A percentile compares a stretch with the other conserved stretches of the same genome.
These are phyloP conservation scores for Aspergillus brasiliensis DNA, from an alignment of 2,329 filamentous ascomycete genomes.

Conservation along the genomic window DNA sequence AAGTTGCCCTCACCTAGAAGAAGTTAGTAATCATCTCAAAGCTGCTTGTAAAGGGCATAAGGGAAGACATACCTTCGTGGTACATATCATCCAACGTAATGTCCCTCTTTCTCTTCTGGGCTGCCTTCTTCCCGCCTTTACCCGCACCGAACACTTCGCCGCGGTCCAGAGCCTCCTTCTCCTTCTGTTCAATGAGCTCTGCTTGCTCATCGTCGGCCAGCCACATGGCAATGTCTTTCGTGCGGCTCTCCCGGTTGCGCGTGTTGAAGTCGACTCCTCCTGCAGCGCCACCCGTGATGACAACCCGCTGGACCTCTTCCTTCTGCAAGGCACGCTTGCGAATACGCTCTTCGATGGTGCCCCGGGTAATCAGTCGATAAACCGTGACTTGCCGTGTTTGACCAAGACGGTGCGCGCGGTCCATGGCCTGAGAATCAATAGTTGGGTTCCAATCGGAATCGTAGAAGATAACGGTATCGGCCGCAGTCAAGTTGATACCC, in stretches of 20 bases:
- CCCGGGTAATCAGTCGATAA: slow-evolving; percentile 93
- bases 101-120: slow-evolving; percentile 62
- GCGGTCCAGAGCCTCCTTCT: slow-evolving; percentile 75
- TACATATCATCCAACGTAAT: slow-evolving; percentile 92
- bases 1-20: slow-evolving; percentile 88
- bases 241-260: slow-evolving; percentile 84
- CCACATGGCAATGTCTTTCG: slow-evolving; percentile 99
- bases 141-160: slow-evolving; percentile 63
- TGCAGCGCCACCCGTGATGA: slow-evolving; percentile 82
- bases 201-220: slow-evolving; percentile 96
- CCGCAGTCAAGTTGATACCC: slow-evolving; percentile 94
- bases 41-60: background rate
- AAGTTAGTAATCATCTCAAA: slow-evolving; percentile 12
- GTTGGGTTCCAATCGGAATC: slow-evolving; percentile 99
- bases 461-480: slow-evolving; percentile 99
- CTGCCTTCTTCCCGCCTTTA: slow-evolving; percentile 63
- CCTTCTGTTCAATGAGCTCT: slow-evolving; percentile 87
- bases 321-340: slow-evolving; percentile 96
- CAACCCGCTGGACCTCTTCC: slow-evolving; percentile 96
- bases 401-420: slow-evolving; percentile 94
- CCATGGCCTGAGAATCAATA: slow-evolving; percentile 98
- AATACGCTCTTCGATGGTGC: slow-evolving; percentile 97
- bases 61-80: slow-evolving; percentile 81
- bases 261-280: slow-evolving; percentile 96
- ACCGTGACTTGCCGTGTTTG: slow-evolving; percentile 96